Conservation (phyloP, 2,329 filamentous ascomycete species). For the Rhynchosporium secalis region DNA sequence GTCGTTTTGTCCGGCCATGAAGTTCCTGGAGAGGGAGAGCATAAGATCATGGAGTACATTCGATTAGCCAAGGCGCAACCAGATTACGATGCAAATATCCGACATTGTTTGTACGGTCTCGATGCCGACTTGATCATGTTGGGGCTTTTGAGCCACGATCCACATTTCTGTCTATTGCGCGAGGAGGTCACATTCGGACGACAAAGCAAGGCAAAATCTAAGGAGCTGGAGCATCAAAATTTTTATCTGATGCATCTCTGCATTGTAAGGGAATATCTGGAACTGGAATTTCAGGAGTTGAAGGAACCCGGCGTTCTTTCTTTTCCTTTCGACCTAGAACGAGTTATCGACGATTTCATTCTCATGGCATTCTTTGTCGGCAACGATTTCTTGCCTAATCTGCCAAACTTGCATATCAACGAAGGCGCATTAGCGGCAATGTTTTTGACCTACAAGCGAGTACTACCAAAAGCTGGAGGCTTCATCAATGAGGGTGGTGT, state of each 20-base stretch:
- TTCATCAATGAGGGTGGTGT: slow-evolving; percentile 96
- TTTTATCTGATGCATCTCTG: slow-evolving; percentile 97
- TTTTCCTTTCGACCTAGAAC: slow-evolving; percentile 89
- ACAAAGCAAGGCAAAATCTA: slow-evolving; percentile 82
- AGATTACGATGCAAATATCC: slow-evolving; percentile 86
- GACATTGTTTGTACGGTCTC: slow-evolving; percentile 94
- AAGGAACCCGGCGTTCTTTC: slow-evolving; percentile 69
- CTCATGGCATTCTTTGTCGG: slow-evolving; percentile 99
- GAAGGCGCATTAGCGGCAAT: slow-evolving; percentile 95
- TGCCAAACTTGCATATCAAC: slow-evolving; percentile 96
- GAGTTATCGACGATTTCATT: slow-evolving; percentile 98
- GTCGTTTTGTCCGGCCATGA: slow-evolving; percentile 96
- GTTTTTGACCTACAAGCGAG: slow-evolving; percentile 94
- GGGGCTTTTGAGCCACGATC: slow-evolving; percentile 93
- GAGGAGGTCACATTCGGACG: slow-evolving; percentile 98
- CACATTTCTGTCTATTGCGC: slow-evolving; percentile 93
- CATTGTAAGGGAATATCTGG: slow-evolving; percentile 95
- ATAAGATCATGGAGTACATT: slow-evolving; percentile 99
- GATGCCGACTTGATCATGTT: slow-evolving; percentile 99
- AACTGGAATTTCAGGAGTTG: slow-evolving; percentile 94
- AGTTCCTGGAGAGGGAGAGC: slow-evolving; percentile 95
- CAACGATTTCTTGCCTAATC: slow-evolving; percentile 97
- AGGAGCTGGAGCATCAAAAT: slow-evolving; percentile 97
- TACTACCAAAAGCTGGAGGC: slow-evolving; percentile 82
- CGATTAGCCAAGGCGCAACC: slow-evolving; percentile 94